phyloP scores from a whole-genome alignment of 768 basidiomycete species.

The Rhizopogon salebrosus region DNA sequence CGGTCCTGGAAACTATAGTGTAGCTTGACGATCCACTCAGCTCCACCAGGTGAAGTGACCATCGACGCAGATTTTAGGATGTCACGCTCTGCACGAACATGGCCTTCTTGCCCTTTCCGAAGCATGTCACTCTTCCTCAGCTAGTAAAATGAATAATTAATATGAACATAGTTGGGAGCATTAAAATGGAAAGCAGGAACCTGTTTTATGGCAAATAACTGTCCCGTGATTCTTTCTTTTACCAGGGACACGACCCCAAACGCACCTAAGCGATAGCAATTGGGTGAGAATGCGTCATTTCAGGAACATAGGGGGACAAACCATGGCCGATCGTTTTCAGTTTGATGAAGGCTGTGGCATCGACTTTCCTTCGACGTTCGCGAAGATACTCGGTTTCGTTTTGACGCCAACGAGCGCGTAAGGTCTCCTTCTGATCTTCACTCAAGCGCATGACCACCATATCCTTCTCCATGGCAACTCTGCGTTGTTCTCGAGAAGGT shows the following conservation, averaged over 20 bases:
- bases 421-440: conserved; percentile 62
- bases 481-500: conserved; percentile 80
- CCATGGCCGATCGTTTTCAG: conserved; percentile 95
- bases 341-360: conserved; percentile 79
- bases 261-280: conserved; percentile 56
- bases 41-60: conserved; percentile 64
- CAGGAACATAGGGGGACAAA: conserved; percentile 30
- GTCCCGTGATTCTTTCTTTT: conserved; percentile 70
- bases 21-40: conserved; percentile 92
- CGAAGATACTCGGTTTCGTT: conserved; percentile 91
- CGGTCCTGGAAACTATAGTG: conserved; percentile 94
- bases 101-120: conserved; percentile 94
- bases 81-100: conserved; percentile 93
- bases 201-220: conserved; percentile 96
- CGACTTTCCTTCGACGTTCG: conserved; percentile 76
- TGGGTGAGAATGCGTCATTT: conserved; percentile 17
- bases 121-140: conserved; percentile 89
- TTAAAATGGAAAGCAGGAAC: conserved; percentile 34
- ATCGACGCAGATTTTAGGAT: conserved; percentile 86
- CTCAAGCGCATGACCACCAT: conserved; percentile 70
- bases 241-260: conserved; percentile 97
- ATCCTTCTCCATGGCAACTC: conserved; percentile 83
- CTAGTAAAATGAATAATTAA: conserved; percentile 35
- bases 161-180: conserved; percentile 18
- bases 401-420: conserved; percentile 73